Evolutionary conservation across 352 stramenopile species (phyloP), one percentile per base, ranked within the genome.

Genomic region (Globisporangium takayamanum): DNA sequence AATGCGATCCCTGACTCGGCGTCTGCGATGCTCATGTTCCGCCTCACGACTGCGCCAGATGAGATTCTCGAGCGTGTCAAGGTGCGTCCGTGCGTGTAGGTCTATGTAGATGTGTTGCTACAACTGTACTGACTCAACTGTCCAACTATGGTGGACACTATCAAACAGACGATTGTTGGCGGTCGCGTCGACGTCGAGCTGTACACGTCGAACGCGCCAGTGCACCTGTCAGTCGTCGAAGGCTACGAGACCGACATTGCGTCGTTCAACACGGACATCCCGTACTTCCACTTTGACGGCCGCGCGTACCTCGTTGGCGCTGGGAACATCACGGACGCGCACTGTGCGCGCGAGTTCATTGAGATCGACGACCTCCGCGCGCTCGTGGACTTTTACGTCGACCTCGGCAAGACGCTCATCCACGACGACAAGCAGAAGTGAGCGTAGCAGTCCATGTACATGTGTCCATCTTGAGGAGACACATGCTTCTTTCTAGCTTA

Each of bases 201-300:
- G 25, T 94, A 94, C 67, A 90, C 84, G n/a, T 75, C 79, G 8
- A 96, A 95, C 50, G 67, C 80, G 7, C 87, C 83, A 0, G 84
- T 94, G 7, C 79, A 87, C 26, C 67, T 96, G 42, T 86, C 81
- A 26, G 81, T 89, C 8, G 68, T 95, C 4, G 78, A 89, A 39
- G 87, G 84, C n/a, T 96, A 94, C 60, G 79, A 91, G 33, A 92
- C 80, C 26, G 83, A 88, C 33, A 68, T 96, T 16, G 87, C 87
- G 6, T 91, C 78, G 33, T 96, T 94, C 68, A 96, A 95, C 63
- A 94, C 87, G 0, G 87, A 95, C 41, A 87, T 96, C n/a, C 82
- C 84, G 39, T 96, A 92, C 72, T 91, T 94, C 61, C 70, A 87
- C 44, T 91, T 85, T 55, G 77, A 88, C 37, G 81, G 81, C 48